Evolutionary conservation across 1,139 yeast species (phyloP), one percentile per base, ranked within the genome.

Genomic region (Pneumocystis canis): DNA sequence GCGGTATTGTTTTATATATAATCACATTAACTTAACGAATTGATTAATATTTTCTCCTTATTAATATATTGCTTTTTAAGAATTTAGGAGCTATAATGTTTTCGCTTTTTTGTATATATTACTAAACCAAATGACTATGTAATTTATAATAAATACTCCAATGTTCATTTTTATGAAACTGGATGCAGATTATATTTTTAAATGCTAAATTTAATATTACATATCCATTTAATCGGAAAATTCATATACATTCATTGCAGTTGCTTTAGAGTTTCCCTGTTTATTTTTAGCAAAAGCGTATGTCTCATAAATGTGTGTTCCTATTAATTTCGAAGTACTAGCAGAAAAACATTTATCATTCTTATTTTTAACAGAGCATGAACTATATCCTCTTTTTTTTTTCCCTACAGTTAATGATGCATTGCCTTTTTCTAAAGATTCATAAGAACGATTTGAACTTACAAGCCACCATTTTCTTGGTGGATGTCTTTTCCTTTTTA

Each of bases 41-140:
- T 30, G 54, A 25, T 47, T 47, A 18, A 47, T 47, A 47, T 47
- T 20, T 47, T 47, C n/a, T 25, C n/a, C n/a, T n/a, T n/a, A 25
- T 47, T 47, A 47, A 47, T 47, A 47, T 47, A 47, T 47, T 47
- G 54, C 54, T 47, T 47, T 47, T 47, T 47, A 47, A 47, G 31
- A 31, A 47, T 47, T 20, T 9, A 25, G 54, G 31, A 47, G 3
- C 14, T 14, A 11, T 40, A 6, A 40, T 40, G 54, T 47, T 16
- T 47, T 47, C 16, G 31, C 25, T 47, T 47, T 47, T 31, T 31
- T 20, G 31, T 47, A 11, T 47, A 28, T 47, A 25, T 5, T 25
- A 47, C 14, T 14, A 47, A 25, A 25, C 30, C 54, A 20, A 11
- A 47, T 47, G n/a, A n/a, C 6, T 39, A 37, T 14, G 14, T 47